Evolutionary conservation across 106 monocot genomes (phyloP).

Genomic region (Dendrobium chrysotoxum): DNA sequence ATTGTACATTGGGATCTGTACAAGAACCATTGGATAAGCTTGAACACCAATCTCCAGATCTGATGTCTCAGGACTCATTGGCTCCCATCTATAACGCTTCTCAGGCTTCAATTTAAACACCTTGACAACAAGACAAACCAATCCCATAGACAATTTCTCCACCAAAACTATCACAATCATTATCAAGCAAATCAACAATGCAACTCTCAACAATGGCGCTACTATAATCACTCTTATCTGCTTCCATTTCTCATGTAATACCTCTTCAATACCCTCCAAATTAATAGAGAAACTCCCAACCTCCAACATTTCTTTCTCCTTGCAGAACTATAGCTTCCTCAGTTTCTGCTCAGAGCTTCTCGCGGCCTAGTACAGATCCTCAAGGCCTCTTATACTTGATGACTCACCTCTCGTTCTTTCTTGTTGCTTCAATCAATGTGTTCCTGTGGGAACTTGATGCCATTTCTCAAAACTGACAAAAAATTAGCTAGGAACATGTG

Average conservation of each 20-base stretch:
- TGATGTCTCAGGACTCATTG: not conserved
- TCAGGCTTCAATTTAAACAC: slow-evolving; percentile 25
- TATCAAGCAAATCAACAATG: slow-evolving; percentile 17
- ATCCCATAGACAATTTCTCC: slow-evolving; percentile 22
- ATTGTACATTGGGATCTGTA: slow-evolving; percentile 44
- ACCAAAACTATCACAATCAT: slow-evolving; percentile 29
- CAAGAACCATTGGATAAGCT: slow-evolving; percentile 29
- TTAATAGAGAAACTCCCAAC: not conserved
- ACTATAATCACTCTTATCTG: slow-evolving; percentile 9
- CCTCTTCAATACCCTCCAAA: not conserved
- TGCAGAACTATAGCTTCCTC: not conserved
- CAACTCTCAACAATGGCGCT: slow-evolving; percentile 21
- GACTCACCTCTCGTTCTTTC: no score
- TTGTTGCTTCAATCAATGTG: no score
- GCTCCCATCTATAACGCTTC: slow-evolving; percentile 27
- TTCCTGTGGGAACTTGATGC: no score
- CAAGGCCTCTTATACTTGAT: not conserved
- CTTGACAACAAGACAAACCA: slow-evolving; percentile 21
- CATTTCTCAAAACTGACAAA: no score
- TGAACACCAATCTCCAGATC: slow-evolving; percentile 20
- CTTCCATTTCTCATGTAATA: not conserved
- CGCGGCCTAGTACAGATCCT: not conserved
- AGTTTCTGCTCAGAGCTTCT: not conserved
- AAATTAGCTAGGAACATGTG: no score
- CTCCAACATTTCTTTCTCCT: not conserved